Percentiles rank a stretch among this genome's conserved stretches.
These are phyloP conservation scores for Leccinum rimulosum DNA, from an alignment of 768 basidiomycete genomes.

Conservation along the genomic window DNA sequence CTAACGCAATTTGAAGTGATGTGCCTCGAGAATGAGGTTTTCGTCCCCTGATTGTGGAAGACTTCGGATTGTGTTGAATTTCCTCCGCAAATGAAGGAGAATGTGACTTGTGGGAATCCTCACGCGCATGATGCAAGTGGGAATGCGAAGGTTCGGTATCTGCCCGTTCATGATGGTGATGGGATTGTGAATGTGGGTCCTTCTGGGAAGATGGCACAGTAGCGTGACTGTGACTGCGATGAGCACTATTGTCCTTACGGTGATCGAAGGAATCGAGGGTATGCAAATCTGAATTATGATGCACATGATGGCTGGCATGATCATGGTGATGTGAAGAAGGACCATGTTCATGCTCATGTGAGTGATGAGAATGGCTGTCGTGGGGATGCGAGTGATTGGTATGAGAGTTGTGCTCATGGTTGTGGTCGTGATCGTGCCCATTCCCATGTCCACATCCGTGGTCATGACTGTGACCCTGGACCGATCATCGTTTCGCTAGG, in stretches of 20 bases:
- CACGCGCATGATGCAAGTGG: slow-evolving; percentile 25
- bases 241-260: slow-evolving; percentile 7
- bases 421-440: slow-evolving; percentile 15
- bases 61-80: slow-evolving; percentile 4
- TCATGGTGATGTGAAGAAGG: slow-evolving; percentile 15
- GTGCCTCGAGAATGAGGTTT: slow-evolving; percentile 41
- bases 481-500: background rate
- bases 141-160: slow-evolving; percentile 23
- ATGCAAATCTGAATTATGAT: slow-evolving; percentile 11
- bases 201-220: slow-evolving; percentile 8
- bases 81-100: slow-evolving; percentile 14
- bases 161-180: slow-evolving; percentile 24
- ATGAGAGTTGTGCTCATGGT: slow-evolving; percentile 31
- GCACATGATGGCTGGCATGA: slow-evolving; percentile 24
- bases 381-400: slow-evolving; percentile 33
- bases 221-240: slow-evolving; percentile 19
- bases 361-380: slow-evolving; percentile 27
- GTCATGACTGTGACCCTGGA: slow-evolving; percentile 19
- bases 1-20: slow-evolving; percentile 38
- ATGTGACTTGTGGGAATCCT: slow-evolving; percentile 26
- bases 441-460: slow-evolving; percentile 17
- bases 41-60: slow-evolving; percentile 25
- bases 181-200: slow-evolving; percentile 29
- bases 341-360: slow-evolving; percentile 5
- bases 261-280: slow-evolving; percentile 12